These are phyloP conservation scores for Leishmania major DNA, from an alignment of 208 protist species.

Conservation along the genomic window DNA sequence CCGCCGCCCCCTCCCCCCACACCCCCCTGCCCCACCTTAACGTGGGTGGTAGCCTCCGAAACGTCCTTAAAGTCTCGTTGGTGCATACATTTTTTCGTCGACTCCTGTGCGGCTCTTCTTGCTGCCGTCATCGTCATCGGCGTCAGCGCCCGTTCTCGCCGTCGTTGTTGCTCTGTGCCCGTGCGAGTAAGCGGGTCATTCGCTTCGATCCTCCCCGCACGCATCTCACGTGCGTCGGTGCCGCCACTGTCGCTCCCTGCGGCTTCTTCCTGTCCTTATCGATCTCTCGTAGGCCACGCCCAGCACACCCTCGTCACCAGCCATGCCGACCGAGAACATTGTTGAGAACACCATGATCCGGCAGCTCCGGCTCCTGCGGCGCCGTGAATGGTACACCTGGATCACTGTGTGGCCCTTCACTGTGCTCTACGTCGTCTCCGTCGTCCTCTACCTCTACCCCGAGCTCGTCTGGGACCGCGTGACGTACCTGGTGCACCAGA, in stretches of 20 bases:
- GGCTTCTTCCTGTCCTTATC: background rate
- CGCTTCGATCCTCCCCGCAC: background rate
- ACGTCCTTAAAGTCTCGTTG: background rate
- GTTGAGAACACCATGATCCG: slow-evolving; percentile 77
- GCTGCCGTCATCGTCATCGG: background rate
- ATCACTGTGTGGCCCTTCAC: slow-evolving; percentile 87
- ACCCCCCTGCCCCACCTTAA: background rate
- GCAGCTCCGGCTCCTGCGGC: slow-evolving; percentile 60
- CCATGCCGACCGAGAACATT: slow-evolving; percentile 47
- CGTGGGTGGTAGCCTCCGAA: background rate
- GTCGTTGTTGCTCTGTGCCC: background rate
- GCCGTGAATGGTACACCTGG: slow-evolving; percentile 79
- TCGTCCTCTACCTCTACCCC: slow-evolving; percentile 73
- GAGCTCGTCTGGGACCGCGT: slow-evolving; percentile 87
- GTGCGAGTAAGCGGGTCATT: background rate
- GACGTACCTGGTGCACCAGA: slow-evolving; percentile 86
- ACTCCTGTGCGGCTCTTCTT: background rate
- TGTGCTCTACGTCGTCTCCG: slow-evolving; percentile 62
- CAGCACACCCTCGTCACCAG: background rate
- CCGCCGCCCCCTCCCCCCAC: background rate
- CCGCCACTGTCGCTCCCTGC: background rate
- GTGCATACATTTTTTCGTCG: background rate
- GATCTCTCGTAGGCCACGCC: background rate
- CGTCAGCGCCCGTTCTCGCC: background rate
- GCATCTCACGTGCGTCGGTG: background rate